Conservation (phyloP, 2,329 filamentous ascomycete species). For the Aspergillus sp. region DNA sequence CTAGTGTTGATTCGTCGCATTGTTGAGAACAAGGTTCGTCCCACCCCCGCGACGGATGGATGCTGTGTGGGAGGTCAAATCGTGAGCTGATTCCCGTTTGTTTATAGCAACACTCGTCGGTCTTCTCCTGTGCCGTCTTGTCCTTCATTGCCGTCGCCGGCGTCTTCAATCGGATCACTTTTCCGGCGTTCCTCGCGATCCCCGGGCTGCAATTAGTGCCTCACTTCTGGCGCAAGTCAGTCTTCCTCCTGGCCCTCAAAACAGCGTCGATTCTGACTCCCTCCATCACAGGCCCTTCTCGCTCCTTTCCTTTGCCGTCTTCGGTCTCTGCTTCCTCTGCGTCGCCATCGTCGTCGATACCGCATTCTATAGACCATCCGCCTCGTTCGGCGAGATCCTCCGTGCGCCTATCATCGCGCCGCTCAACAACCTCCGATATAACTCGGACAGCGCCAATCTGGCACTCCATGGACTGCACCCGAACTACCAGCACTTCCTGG, state of each 20-base stretch:
- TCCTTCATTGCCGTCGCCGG: conserved; percentile 81
- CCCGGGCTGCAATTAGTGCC: conserved; percentile 80
- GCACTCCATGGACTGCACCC: conserved; percentile 74
- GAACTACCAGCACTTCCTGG: conserved; percentile 71
- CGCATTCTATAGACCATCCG: conserved; percentile 63
- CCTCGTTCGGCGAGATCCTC: conserved; percentile 38
- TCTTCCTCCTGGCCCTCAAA: conserved; percentile 11
- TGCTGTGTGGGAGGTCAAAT: neutral
- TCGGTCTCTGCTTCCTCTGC: conserved; percentile 65
- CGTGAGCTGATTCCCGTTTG: conserved; percentile 10
- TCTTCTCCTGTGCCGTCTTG: conserved; percentile 72
- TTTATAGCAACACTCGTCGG: conserved; percentile 67
- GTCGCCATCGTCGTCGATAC: conserved; percentile 82
- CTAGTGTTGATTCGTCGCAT: conserved; percentile 89
- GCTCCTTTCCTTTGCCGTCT: conserved; percentile 61
- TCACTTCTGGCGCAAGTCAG: conserved; percentile 77
- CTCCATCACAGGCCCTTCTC: conserved; percentile 53
- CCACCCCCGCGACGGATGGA: neutral
- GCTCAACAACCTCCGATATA: conserved; percentile 75
- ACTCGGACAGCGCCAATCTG: conserved; percentile 66
- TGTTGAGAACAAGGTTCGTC: conserved; percentile 66
- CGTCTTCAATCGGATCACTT: conserved; percentile 94
- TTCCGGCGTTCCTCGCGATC: conserved; percentile 86
- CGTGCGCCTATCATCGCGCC: conserved; percentile 68
- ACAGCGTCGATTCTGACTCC: conserved; percentile 11